Percentiles rank a stretch among this genome's conserved stretches.
These are phyloP conservation scores for Saccharomycopsis fibuligera DNA, from an alignment of 805 yeast genomes.

Conservation along the genomic window DNA sequence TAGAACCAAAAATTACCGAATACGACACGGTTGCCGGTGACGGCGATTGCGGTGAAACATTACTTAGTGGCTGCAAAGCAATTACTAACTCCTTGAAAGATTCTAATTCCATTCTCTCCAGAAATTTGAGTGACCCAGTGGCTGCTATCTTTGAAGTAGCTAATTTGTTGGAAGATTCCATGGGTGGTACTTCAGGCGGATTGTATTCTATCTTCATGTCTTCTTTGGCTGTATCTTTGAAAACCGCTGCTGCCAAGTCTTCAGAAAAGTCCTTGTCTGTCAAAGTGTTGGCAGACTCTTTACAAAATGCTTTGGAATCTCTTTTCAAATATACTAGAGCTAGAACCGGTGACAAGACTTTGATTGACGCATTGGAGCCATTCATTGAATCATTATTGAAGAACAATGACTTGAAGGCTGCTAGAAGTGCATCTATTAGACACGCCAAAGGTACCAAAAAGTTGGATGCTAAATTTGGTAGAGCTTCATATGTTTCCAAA, in stretches of 20 bases:
- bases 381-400: conserved; percentile 46
- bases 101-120: conserved; percentile 37
- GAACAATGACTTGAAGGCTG: conserved; percentile 48
- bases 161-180: conserved; percentile 77
- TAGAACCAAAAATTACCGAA: conserved; percentile 80
- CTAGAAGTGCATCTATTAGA: conserved; percentile 60
- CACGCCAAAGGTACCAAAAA: conserved; percentile 76
- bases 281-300: conserved; percentile 39
- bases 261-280: conserved; percentile 28
- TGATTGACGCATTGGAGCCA: conserved; percentile 85
- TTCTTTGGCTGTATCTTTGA: conserved; percentile 57
- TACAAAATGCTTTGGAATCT: conserved; percentile 57
- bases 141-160: conserved; percentile 43
- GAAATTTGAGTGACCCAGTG: conserved; percentile 40
- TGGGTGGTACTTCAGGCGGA: conserved; percentile 98
- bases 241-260: conserved; percentile 24
- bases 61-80: conserved; percentile 76
- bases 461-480: conserved; percentile 80
- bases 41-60: conserved; percentile 95
- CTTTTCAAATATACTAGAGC: conserved; percentile 85
- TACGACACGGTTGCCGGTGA: conserved; percentile 91
- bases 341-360: conserved; percentile 79
- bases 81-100: conserved; percentile 47
- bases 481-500: conserved; percentile 74
- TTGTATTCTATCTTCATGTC: conserved; percentile 79